Base-by-base conservation (phyloP, 345 rosid genomes). In the Salix purpurea region DNA sequence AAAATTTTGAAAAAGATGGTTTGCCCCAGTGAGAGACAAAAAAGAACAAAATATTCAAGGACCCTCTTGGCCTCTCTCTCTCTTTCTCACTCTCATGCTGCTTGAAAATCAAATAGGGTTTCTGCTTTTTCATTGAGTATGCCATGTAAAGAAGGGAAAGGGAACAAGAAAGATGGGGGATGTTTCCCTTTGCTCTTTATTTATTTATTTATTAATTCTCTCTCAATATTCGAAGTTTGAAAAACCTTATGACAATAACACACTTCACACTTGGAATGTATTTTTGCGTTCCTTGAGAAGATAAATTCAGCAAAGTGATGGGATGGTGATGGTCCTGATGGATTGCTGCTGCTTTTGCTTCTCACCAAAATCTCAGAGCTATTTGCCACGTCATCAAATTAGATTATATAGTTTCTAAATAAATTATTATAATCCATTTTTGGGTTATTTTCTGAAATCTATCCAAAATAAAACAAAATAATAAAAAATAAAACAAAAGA, bases 61-160 rank as follows among this genome's bases (percentile, higher is more conserved):
- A 19, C 7, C 52, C 14, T 23, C 18, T 2, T 24, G 44, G 44
- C 44, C 48, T 61, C 36, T 61, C 28, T 58, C 21, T 69, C 66
- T 34, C 39, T n/a, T 37, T 44, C 48, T 69, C 18, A n/a, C 71
- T 23, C 18, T 68, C 54, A n/a, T 48, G 3, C 7, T 42, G 46
- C 1, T 12, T 36, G 16, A 58, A 26, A 42, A 18, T 76, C 40
- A 60, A 76, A 30, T 18, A 4, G 11, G 60, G 67, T 46, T 69
- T 61, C 70, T 69, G 78, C 70, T 34, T 77, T 70, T 36, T n/a
- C 70, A 64, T 48, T 10, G 23, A 46, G 39, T 13, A 15, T 32
- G 74, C 65, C 80, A 77, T 77, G 65, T 64, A 77, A 77, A 77
- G 75, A 65, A 71, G 75, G 50, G 75, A 50, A 77, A 65, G 44